A percentile compares a stretch with the other conserved stretches of the same genome.
These are phyloP conservation scores for Barbarea vulgaris DNA, from an alignment of 345 rosid genomes.

Conservation along the genomic window DNA sequence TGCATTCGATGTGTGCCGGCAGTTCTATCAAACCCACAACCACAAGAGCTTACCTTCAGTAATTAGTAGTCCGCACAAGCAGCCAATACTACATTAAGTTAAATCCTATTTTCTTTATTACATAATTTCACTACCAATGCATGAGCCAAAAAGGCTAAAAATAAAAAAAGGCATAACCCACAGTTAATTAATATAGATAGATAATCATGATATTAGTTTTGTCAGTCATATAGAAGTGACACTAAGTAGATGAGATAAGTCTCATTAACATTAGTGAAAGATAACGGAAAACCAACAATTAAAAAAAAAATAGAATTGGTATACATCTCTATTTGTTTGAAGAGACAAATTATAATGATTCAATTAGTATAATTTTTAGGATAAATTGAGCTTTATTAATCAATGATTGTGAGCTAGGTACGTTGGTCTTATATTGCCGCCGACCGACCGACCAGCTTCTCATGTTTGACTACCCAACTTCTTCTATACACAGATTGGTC, in stretches of 20 bases:
- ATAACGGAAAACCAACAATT: background rate
- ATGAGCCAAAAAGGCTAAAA: background rate
- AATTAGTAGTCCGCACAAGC: constrained; percentile 37
- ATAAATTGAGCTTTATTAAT: background rate
- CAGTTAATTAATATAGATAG: background rate
- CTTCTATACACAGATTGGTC: constrained; percentile 27
- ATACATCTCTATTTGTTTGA: background rate
- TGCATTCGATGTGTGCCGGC: constrained; percentile 20
- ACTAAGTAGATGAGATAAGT: background rate
- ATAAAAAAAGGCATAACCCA: background rate
- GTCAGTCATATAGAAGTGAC: background rate
- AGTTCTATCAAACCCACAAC: constrained; percentile 29
- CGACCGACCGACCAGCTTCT: constrained; percentile 36
- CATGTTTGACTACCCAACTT: constrained; percentile 36
- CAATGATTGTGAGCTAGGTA: constrained; percentile 26
- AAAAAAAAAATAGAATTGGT: background rate
- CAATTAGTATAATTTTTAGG: background rate
- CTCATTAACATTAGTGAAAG: background rate
- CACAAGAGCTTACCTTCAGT: constrained; percentile 19
- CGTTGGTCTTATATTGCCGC: constrained; percentile 31
- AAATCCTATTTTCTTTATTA: background rate
- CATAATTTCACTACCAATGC: background rate
- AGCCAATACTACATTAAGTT: constrained; percentile 12
- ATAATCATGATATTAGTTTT: background rate
- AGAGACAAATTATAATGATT: background rate